phyloP scores from a whole-genome alignment of 106 monocot genomes.

The Allium sativum region DNA sequence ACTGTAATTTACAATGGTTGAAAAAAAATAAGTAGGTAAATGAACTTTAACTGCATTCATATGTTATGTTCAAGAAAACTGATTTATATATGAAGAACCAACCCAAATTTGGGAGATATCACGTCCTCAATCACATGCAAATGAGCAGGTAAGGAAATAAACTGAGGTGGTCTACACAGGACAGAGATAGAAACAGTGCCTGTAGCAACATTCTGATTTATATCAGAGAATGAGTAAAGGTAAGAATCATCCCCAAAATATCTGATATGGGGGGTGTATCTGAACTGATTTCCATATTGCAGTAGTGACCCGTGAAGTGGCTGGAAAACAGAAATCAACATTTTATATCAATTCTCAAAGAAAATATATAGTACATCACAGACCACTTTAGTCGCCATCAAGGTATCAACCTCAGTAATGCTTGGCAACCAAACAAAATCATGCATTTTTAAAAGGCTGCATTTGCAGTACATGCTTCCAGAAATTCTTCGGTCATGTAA shows the following conservation, averaged over 20 bases:
- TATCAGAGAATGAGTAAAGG: conserved; percentile 56
- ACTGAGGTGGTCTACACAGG: conserved; percentile 82
- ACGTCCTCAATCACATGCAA: conserved; percentile 63
- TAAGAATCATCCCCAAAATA: conserved; percentile 90
- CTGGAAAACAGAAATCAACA: conserved; percentile 21
- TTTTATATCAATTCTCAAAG: too few relatives aligned
- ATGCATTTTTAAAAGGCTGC: too few relatives aligned
- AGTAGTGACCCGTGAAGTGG: conserved; percentile 78
- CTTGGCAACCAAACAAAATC: too few relatives aligned
- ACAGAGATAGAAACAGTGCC: conserved; percentile 46
- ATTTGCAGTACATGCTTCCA: too few relatives aligned
- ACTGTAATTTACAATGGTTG: conserved; percentile 27
- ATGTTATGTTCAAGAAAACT: not conserved
- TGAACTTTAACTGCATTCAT: not conserved
- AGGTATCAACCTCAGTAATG: too few relatives aligned
- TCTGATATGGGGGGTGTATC: conserved; percentile 77
- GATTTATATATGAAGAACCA: conserved; percentile 9
- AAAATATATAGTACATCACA: too few relatives aligned
- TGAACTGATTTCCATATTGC: conserved; percentile 43
- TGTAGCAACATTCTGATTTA: conserved; percentile 47
- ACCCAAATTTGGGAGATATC: conserved; percentile 72
- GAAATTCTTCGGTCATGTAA: too few relatives aligned
- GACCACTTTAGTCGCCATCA: too few relatives aligned
- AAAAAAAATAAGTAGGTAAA: not conserved
- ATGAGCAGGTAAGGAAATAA: conserved; percentile 55